Evolutionary conservation across 2,329 filamentous ascomycete genomes (phyloP), one percentile per base, ranked within the genome.

Genomic region (Nigrospora sphaerica): DNA sequence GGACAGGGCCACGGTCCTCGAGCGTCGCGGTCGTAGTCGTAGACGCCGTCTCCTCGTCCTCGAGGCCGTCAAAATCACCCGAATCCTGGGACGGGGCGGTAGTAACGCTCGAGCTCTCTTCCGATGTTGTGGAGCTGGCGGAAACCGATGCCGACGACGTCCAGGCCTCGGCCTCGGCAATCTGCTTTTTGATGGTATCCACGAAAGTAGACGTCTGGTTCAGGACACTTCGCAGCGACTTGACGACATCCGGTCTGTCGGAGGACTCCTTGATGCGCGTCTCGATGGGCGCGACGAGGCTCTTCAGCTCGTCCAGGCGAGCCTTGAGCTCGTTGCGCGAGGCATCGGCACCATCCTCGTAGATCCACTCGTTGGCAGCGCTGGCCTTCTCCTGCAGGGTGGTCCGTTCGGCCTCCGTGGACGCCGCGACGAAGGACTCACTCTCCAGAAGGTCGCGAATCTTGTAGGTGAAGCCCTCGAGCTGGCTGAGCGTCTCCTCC

Each of bases 401-500:
- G 7, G 74, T 64, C 40, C 88, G 80, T 60, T 90, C 79, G 17
- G 78, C 75, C 4, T 80, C 71, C 11, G 85, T 92, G 32, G 90
- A 86, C 4, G 77, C 80, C 12, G 75, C 75, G 44, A 86, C 72
- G 62, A 96, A 97, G 1, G 75, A 74, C 41, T 88, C 82, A 49
- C 85, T 84, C 37, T 88, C 85, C 2, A 96, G 74, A 39, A 95
- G 75, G 63, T 96, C 90, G 23, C 90, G 84, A 28, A 87, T 80
- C 59, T 83, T 85, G 74, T 98, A 98, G 13, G 92, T 95, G 66
- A 86, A 97, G 12, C 79, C 85, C 67, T 98, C 93, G n/a, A 98
- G 80, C 53, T 87, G 85, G 68, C 97, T 98, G 47, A 96, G 73
- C 1, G 88, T 81, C 63, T 96, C 92, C 62, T 96, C 91, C 32